Evolutionary conservation across 805 yeast genomes (phyloP).

Genomic region (Pichia rugopelliculosa): DNA sequence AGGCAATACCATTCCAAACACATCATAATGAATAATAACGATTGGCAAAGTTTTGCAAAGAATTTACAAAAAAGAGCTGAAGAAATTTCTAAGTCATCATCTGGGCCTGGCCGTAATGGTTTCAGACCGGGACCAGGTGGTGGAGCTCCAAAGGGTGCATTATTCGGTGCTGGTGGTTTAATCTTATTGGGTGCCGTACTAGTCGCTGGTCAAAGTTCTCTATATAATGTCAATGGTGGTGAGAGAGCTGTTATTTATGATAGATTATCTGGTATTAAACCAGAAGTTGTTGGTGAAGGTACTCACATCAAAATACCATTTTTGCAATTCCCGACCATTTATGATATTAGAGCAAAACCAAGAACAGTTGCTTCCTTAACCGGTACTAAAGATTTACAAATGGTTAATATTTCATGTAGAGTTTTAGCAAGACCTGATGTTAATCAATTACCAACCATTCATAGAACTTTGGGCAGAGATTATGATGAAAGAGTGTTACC

Average conservation of each 20-base stretch:
- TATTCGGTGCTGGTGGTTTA: slow-evolving; percentile 60
- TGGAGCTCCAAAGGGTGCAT: slow-evolving; percentile 42
- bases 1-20: not conserved
- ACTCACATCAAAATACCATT: slow-evolving; percentile 93
- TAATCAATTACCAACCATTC: slow-evolving; percentile 70
- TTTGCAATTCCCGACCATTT: slow-evolving; percentile 86
- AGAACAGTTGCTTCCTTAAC: slow-evolving; percentile 93
- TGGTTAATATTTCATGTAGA: slow-evolving; percentile 99
- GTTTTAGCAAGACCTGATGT: slow-evolving; percentile 88
- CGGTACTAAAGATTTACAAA: slow-evolving; percentile 96
- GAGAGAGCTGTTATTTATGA: slow-evolving; percentile 95
- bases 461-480: slow-evolving; percentile 87
- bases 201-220: slow-evolving; percentile 43
- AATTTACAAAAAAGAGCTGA: slow-evolving; percentile 41
- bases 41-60: slow-evolving; percentile 46
- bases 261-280: slow-evolving; percentile 76
- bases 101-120: slow-evolving; percentile 22
- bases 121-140: slow-evolving; percentile 13
- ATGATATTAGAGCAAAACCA: slow-evolving; percentile 96
- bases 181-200: slow-evolving; percentile 53
- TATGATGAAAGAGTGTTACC: slow-evolving; percentile 97
- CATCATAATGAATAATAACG: slow-evolving; percentile 30
- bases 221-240: slow-evolving; percentile 95
- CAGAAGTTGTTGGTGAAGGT: slow-evolving; percentile 82
- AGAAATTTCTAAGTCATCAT: slow-evolving; percentile 30